Conservation (phyloP, 202 grass and related monocot genomes). For the Dendrocalamus latiflorus region DNA sequence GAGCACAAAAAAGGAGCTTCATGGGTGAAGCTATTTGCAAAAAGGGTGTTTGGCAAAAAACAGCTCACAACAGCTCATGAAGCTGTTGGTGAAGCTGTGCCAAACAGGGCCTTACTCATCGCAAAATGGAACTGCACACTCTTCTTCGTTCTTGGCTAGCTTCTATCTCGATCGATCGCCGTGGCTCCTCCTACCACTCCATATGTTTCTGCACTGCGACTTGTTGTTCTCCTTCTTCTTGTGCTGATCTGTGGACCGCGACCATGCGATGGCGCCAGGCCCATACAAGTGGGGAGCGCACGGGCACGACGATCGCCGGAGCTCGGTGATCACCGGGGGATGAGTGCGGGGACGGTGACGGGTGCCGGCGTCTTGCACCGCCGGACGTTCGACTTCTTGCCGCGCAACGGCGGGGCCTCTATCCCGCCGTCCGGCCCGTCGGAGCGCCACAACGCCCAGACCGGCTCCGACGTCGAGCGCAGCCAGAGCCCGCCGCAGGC, state of each 20-base stretch:
- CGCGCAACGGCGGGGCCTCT: background rate
- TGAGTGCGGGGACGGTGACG: background rate
- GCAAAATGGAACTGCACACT: background rate
- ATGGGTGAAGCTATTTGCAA: too few species aligned
- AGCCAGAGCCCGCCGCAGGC: background rate
- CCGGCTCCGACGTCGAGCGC: background rate
- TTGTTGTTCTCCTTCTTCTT: background rate
- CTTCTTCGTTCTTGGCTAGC: background rate
- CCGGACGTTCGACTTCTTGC: background rate
- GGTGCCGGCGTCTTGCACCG: background rate
- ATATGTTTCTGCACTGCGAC: background rate
- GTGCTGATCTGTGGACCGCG: conserved; percentile 5
- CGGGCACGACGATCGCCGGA: background rate
- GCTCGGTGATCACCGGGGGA: background rate
- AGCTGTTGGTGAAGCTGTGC: too few species aligned
- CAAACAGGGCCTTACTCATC: too few species aligned
- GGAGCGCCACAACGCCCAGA: conserved; percentile 15
- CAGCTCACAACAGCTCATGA: too few species aligned
- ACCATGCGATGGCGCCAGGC: background rate
- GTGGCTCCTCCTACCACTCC: background rate
- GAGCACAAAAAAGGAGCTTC: too few species aligned
- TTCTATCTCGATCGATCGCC: background rate
- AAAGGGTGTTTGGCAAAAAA: too few species aligned
- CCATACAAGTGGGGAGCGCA: background rate
- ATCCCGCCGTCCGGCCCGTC: conserved; percentile 39